Percentiles rank a stretch among this genome's conserved stretches.
Conservation (phyloP, 164 flowering plant species). For the Malania oleifera region DNA sequence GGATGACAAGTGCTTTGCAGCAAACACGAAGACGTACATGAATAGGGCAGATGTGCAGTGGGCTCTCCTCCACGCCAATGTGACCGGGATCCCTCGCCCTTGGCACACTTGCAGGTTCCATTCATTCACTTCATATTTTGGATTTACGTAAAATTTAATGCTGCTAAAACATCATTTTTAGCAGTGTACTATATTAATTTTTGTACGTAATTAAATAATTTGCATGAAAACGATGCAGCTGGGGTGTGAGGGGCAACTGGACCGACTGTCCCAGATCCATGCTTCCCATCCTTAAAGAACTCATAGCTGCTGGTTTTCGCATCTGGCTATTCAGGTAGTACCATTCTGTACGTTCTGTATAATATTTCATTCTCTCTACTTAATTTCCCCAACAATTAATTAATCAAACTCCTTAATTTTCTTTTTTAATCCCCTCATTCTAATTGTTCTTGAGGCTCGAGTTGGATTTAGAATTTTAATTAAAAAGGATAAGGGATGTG, state of each 20-base stretch:
- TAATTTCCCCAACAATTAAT: too few relatives aligned
- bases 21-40: slow-evolving; percentile 21
- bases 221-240: too few relatives aligned
- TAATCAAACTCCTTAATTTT: too few relatives aligned
- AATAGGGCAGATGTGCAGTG: slow-evolving; percentile 26
- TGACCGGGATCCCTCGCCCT: slow-evolving; percentile 11
- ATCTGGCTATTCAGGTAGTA: slow-evolving; percentile 43
- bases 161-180: too few relatives aligned
- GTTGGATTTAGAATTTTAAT: too few relatives aligned
- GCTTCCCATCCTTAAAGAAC: slow-evolving; percentile 32
- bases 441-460: too few relatives aligned
- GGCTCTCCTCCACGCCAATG: slow-evolving; percentile 31
- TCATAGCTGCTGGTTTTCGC: slow-evolving; percentile 28
- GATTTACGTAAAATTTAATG: background rate
- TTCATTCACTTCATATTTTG: background rate
- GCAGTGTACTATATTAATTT: too few relatives aligned
- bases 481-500: too few relatives aligned
- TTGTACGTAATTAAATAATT: too few relatives aligned
- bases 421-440: too few relatives aligned
- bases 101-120: slow-evolving; percentile 33
- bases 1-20: slow-evolving; percentile 21
- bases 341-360: too few relatives aligned
- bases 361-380: too few relatives aligned
- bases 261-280: slow-evolving; percentile 30
- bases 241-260: slow-evolving; percentile 19